Conservation (phyloP, 805 yeast genomes). For the Candida germanica region DNA sequence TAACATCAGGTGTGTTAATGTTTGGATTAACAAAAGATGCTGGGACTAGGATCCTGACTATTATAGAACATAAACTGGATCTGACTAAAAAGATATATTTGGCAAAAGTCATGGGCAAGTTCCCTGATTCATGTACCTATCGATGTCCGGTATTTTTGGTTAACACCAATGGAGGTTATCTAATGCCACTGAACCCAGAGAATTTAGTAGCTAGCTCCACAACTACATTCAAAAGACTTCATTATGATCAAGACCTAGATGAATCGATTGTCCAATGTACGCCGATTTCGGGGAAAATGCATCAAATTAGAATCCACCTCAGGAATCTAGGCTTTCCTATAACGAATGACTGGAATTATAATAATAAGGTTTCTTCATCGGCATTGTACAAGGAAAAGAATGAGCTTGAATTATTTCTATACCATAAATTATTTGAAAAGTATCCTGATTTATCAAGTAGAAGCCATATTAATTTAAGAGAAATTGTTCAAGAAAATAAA, state of each 20-base stretch:
- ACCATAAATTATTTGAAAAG: conserved; percentile 16
- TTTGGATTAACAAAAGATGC: conserved; percentile 36
- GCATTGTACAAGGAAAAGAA: conserved; percentile 17
- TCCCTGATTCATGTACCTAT: conserved; percentile 31
- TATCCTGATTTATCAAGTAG: conserved; percentile 3
- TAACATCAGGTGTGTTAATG: conserved; percentile 49
- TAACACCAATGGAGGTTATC: conserved; percentile 31
- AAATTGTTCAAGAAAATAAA: not conserved
- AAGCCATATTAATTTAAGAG: conserved; percentile 10
- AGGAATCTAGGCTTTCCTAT: conserved; percentile 74
- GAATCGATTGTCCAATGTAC: conserved; percentile 47
- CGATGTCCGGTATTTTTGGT: conserved; percentile 40
- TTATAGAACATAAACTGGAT: conserved; percentile 27
- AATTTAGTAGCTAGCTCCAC: conserved; percentile 27
- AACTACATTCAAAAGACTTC: conserved; percentile 30
- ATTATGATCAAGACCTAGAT: conserved; percentile 23
- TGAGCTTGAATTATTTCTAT: conserved; percentile 22
- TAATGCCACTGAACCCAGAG: conserved; percentile 27
- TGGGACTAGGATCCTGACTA: conserved; percentile 28
- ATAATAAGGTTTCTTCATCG: conserved; percentile 12
- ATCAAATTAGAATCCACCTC: conserved; percentile 56
- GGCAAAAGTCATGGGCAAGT: conserved; percentile 42
- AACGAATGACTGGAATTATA: conserved; percentile 62
- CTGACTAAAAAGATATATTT: conserved; percentile 40
- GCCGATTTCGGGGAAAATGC: conserved; percentile 54